Conservation (phyloP, 768 basidiomycete genomes). For the Gymnopilus dilepis region DNA sequence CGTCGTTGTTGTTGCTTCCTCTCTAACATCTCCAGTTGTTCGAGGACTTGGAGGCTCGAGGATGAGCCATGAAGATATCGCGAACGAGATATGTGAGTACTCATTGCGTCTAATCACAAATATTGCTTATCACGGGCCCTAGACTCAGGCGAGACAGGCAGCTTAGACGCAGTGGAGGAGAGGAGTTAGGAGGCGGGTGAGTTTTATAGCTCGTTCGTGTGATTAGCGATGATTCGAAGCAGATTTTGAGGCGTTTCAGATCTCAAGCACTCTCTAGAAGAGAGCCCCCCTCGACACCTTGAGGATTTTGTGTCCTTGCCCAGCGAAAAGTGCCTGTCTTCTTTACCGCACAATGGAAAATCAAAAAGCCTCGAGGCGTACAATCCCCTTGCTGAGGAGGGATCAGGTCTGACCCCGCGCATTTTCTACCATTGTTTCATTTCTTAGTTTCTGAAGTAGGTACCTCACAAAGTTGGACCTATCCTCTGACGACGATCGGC, state of each 20-base stretch:
- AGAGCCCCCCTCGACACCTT: conserved; percentile 10
- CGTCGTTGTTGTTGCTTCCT: no score
- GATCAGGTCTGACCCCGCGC: background rate
- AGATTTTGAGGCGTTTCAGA: conserved; percentile 70
- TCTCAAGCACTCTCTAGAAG: conserved; percentile 8
- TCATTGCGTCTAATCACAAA: no score
- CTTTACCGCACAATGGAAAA: conserved; percentile 5
- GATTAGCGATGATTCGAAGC: conserved; percentile 90
- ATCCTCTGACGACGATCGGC: conserved; percentile 17
- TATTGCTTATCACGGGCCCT: no score
- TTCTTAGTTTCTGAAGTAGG: background rate
- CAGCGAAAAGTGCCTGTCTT: background rate
- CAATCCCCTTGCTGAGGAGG: background rate
- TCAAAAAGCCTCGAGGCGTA: conserved; percentile 6
- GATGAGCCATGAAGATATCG: no score
- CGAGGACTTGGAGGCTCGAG: no score
- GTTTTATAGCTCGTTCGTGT: conserved; percentile 83
- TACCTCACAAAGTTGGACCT: background rate
- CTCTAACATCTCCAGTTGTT: no score
- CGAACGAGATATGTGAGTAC: no score
- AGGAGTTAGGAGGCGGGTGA: conserved; percentile 94
- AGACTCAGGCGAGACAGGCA: no score
- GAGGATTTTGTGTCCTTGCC: background rate
- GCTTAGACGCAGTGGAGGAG: conserved; percentile 87
- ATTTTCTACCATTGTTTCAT: background rate